Conservation (phyloP, 495 filamentous ascomycete genomes). For the Xylaria longipes region DNA sequence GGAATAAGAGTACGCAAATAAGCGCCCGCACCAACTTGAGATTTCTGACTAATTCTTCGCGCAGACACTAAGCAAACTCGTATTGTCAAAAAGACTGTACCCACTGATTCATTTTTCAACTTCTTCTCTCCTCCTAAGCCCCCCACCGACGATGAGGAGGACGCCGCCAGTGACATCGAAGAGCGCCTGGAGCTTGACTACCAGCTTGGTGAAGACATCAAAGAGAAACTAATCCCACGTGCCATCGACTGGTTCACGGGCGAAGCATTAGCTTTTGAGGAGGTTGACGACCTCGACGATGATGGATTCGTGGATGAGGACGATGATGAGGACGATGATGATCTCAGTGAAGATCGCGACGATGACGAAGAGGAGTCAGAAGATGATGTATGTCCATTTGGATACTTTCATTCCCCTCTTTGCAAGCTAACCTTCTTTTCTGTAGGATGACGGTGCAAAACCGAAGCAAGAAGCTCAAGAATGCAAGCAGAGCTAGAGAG, state of each 20-base stretch:
- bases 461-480: slow-evolving; percentile 98
- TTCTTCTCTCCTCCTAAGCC: slow-evolving; percentile 97
- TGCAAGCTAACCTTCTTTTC: slow-evolving; percentile 40
- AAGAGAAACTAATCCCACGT: slow-evolving; percentile 98
- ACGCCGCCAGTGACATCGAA: slow-evolving; percentile 86
- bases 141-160: slow-evolving; percentile 73
- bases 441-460: slow-evolving; percentile 90
- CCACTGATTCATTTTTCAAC: slow-evolving; percentile 99
- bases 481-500: slow-evolving; percentile 95
- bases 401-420: slow-evolving; percentile 21
- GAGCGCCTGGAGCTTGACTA: slow-evolving; percentile 98
- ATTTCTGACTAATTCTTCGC: slow-evolving; percentile 39
- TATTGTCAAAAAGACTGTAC: slow-evolving; percentile 97
- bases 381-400: slow-evolving; percentile 75
- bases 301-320: slow-evolving; percentile 89
- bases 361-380: slow-evolving; percentile 91
- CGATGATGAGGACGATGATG: slow-evolving; percentile 83
- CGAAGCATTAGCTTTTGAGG: slow-evolving; percentile 96
- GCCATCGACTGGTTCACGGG: slow-evolving; percentile 99
- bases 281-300: slow-evolving; percentile 86
- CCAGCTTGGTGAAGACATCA: slow-evolving; percentile 98
- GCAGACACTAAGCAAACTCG: slow-evolving; percentile 99
- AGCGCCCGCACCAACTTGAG: neutral
- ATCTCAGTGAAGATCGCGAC: slow-evolving; percentile 76
- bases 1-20: slow-evolving; percentile 89